Conservation (phyloP, 345 rosid species). For the Firmiana major region DNA sequence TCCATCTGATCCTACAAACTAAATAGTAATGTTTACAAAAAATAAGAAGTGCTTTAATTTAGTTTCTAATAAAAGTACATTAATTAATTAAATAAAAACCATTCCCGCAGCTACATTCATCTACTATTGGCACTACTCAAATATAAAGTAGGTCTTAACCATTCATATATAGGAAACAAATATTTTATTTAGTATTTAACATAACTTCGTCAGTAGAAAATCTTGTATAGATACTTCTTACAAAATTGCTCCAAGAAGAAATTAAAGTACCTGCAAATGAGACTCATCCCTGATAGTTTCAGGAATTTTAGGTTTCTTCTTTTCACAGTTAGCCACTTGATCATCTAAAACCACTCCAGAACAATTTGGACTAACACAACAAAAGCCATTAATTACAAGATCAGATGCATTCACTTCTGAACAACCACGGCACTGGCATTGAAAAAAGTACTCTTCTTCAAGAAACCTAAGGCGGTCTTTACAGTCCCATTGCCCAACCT, state of each 20-base stretch:
- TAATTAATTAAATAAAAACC: background rate
- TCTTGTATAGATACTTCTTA: background rate
- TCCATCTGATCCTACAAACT: background rate
- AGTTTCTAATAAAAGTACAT: background rate
- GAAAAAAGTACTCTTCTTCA: constrained; percentile 67
- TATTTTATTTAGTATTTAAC: background rate
- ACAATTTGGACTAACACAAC: constrained; percentile 51
- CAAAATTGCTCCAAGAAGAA: constrained; percentile 10
- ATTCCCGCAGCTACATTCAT: background rate
- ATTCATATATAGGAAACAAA: background rate
- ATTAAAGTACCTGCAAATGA: constrained; percentile 37
- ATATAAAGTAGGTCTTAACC: background rate
- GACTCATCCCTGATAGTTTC: constrained; percentile 26
- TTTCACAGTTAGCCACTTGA: constrained; percentile 28
- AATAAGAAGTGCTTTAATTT: background rate
- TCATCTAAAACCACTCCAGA: constrained; percentile 63
- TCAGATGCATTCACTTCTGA: constrained; percentile 57
- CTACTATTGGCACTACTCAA: background rate
- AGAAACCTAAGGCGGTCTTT: constrained; percentile 65
- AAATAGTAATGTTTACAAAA: background rate
- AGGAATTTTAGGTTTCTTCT: constrained; percentile 34
- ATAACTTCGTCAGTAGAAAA: background rate
- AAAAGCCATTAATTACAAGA: constrained; percentile 63
- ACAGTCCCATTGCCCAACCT: constrained; percentile 78
- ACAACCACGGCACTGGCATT: constrained; percentile 68